A percentile compares a stretch with the other conserved stretches of the same genome.
These are phyloP conservation scores for Houttuynia cordata DNA, from an alignment of 164 flowering plant genomes.

Conservation along the genomic window DNA sequence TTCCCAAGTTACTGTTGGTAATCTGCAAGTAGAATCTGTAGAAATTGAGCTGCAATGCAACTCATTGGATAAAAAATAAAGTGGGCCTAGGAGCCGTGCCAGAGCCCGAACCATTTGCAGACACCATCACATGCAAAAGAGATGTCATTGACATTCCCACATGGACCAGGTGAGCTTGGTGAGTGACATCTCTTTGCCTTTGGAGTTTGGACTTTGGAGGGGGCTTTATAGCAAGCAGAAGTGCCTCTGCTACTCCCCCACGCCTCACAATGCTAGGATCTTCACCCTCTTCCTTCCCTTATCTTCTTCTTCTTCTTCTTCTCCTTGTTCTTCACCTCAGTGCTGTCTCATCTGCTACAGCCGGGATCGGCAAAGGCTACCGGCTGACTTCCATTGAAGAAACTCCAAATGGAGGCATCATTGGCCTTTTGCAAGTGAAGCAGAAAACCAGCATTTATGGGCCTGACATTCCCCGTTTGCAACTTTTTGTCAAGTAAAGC, in stretches of 20 bases:
- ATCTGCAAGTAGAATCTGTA: too few species aligned
- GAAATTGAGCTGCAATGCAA: too few species aligned
- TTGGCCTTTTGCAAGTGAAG: constrained; percentile 68
- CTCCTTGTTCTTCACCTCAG: constrained; percentile 12
- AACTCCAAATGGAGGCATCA: constrained; percentile 60
- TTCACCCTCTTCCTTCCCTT: not conserved
- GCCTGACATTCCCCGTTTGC: constrained; percentile 65
- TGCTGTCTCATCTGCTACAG: constrained; percentile 6
- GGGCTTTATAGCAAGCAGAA: not conserved
- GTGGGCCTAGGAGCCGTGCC: not conserved
- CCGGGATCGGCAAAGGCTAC: constrained; percentile 73
- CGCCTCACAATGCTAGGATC: not conserved
- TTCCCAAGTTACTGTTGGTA: too few species aligned
- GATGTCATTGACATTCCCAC: not conserved
- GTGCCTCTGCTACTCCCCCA: not conserved
- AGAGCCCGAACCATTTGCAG: not conserved
- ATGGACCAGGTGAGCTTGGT: not conserved
- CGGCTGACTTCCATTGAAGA: constrained; percentile 59
- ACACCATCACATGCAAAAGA: constrained; percentile 2
- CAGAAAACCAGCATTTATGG: constrained; percentile 59
- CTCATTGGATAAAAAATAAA: too few species aligned
- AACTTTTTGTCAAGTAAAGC: constrained; percentile 72
- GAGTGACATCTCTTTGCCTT: not conserved
- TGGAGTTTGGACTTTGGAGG: not conserved
- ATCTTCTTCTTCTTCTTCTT: constrained; percentile 4